Conservation (phyloP, 2,329 filamentous ascomycete genomes). For the Blastomyces silverae region DNA sequence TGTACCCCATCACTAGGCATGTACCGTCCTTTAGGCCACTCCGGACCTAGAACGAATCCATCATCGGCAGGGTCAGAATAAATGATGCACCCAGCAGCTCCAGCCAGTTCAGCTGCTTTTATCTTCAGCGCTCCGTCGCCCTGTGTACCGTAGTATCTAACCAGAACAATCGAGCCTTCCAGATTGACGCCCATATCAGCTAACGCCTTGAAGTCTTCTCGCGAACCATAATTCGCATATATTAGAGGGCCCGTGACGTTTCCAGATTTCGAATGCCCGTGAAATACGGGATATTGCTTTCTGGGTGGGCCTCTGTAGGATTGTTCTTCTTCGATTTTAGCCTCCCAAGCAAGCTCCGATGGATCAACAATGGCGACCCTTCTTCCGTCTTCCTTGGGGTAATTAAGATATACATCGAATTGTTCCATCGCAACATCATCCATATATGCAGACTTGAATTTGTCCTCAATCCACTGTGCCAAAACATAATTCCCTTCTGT, state of each 20-base stretch:
- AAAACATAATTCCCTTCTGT: conserved; percentile 85
- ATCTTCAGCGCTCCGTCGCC: conserved; percentile 71
- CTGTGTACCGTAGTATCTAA: conserved; percentile 71
- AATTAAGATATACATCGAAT: conserved; percentile 88
- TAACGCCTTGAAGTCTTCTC: conserved; percentile 71
- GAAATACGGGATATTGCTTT: conserved; percentile 71
- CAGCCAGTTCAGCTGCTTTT: conserved; percentile 79
- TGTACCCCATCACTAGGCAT: conserved; percentile 79
- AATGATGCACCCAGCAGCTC: conserved; percentile 79
- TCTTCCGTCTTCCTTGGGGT: conserved; percentile 69
- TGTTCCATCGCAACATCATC: conserved; percentile 70
- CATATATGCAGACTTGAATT: conserved; percentile 65
- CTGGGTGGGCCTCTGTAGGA: conserved; percentile 56
- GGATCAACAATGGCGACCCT: conserved; percentile 71
- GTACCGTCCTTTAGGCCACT: conserved; percentile 69
- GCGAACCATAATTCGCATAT: conserved; percentile 86
- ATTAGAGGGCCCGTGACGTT: conserved; percentile 80
- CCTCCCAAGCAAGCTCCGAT: conserved; percentile 65
- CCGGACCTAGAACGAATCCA: conserved; percentile 65
- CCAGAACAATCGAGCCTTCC: conserved; percentile 73
- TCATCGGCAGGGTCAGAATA: conserved; percentile 88
- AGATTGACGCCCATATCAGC: conserved; percentile 64
- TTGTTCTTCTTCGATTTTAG: conserved; percentile 74
- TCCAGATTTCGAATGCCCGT: conserved; percentile 80
- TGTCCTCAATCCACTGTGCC: conserved; percentile 73